A percentile compares a stretch with the other conserved stretches of the same genome.
phyloP scores from a whole-genome alignment of 768 basidiomycete species.

The Cubamyces sp. region DNA sequence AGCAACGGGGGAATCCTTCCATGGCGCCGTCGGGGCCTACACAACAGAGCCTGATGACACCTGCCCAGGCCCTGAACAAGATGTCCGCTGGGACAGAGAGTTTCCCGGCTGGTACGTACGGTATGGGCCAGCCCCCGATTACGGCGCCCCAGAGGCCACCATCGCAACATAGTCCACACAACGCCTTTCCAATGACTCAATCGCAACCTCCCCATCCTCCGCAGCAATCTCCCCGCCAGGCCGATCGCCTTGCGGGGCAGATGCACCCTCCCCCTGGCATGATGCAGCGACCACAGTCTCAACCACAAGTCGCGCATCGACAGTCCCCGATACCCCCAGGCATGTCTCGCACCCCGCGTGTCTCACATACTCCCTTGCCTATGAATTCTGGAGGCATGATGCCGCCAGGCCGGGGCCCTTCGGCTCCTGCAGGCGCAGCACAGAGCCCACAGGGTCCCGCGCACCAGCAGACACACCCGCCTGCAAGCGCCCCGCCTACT shows the following conservation, averaged over 20 bases:
- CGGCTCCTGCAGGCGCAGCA: constrained; percentile 2
- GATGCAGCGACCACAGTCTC: constrained; percentile 59
- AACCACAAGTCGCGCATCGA: constrained; percentile 52
- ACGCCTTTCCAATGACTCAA: constrained; percentile 23
- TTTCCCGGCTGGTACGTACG: constrained; percentile 11
- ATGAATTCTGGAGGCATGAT: constrained; percentile 27
- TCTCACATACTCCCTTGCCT: constrained; percentile 41
- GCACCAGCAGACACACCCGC: constrained; percentile 25
- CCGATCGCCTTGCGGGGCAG: constrained; percentile 40
- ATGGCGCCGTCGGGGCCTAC: constrained; percentile 43
- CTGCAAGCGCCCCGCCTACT: constrained; percentile 22
- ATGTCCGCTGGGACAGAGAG: constrained; percentile 39
- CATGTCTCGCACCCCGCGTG: constrained; percentile 52
- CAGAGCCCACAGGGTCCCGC: constrained; percentile 23
- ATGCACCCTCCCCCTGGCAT: constrained; percentile 31
- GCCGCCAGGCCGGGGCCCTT: constrained; percentile 27
- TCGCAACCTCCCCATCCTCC: constrained; percentile 32
- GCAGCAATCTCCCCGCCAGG: constrained; percentile 51
- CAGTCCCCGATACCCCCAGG: constrained; percentile 46
- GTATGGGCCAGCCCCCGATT: constrained; percentile 14
- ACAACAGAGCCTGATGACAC: constrained; percentile 57
- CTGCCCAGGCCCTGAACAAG: constrained; percentile 66
- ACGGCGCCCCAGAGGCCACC: constrained; percentile 19
- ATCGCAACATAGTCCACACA: constrained; percentile 34
- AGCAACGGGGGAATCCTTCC: constrained; percentile 38